Evolutionary conservation across 352 stramenopile species (phyloP).

Genomic region (Globisporangium yorkense): DNA sequence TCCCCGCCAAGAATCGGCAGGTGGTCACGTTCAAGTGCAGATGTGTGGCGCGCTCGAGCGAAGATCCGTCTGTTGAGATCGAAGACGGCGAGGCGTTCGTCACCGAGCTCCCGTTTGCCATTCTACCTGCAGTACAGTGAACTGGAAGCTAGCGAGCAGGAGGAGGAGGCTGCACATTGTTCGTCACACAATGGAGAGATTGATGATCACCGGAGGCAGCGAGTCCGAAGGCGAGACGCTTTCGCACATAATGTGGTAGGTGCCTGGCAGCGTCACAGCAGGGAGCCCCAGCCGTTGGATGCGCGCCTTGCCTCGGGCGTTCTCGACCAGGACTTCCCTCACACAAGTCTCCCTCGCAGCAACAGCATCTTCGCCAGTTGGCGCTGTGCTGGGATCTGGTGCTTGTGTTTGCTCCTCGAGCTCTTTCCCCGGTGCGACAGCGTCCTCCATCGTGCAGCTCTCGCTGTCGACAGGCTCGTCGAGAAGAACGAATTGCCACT

Average conservation of each 20-base stretch:
- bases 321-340: slow-evolving; percentile 17
- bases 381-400: not conserved
- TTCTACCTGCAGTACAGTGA: slow-evolving; percentile 20
- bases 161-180: not conserved
- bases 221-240: slow-evolving; percentile 20
- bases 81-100: slow-evolving; percentile 31
- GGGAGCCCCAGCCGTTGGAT: slow-evolving; percentile 31
- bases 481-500: not conserved
- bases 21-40: slow-evolving; percentile 50
- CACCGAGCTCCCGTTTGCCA: slow-evolving; percentile 39
- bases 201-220: slow-evolving; percentile 12
- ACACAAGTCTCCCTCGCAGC: slow-evolving; percentile 10
- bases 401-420: no score
- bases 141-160: slow-evolving; percentile 7
- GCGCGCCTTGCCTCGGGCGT: slow-evolving; percentile 15
- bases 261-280: slow-evolving; percentile 18
- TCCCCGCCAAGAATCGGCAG: slow-evolving; percentile 9
- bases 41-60: slow-evolving; percentile 19
- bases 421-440: not conserved
- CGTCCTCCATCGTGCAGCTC: not conserved
- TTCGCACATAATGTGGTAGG: slow-evolving; percentile 41
- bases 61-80: slow-evolving; percentile 20
- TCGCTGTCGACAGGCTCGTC: not conserved
- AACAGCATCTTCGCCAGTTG: not conserved
- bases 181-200: slow-evolving; percentile 12